Percentiles rank a stretch among this genome's conserved stretches.
Evolutionary conservation across 2,329 filamentous ascomycete genomes (phyloP).

Genomic region (Cytospora schulzeri): DNA sequence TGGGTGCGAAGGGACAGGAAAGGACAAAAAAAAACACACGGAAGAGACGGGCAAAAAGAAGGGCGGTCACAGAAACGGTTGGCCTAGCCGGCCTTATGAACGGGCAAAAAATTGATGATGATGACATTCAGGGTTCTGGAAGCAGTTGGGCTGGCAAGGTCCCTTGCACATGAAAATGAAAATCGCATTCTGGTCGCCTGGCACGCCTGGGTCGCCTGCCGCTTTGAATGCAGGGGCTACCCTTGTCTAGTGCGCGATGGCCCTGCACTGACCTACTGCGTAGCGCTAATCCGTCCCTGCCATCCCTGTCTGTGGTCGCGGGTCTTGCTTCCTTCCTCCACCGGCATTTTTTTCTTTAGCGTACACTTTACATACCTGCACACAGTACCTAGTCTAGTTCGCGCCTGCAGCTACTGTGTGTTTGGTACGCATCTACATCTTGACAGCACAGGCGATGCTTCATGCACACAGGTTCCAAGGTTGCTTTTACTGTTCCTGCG

Average conservation of each 20-base stretch:
- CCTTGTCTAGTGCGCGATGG: conserved; percentile 2
- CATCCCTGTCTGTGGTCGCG: conserved; percentile 4
- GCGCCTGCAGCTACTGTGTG: background rate
- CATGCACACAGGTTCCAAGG: too few species aligned
- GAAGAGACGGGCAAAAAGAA: background rate
- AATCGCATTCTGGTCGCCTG: conserved; percentile 11
- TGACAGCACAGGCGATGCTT: too few species aligned
- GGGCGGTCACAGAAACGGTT: background rate
- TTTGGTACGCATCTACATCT: background rate
- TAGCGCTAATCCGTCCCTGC: conserved; percentile 11
- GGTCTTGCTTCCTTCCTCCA: background rate
- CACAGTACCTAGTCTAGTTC: background rate
- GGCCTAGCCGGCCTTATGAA: too few species aligned
- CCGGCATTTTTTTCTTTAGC: background rate
- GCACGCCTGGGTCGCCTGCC: conserved; percentile 4
- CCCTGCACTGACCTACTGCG: conserved; percentile 13
- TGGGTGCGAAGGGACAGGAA: too few species aligned
- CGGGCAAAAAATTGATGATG: background rate
- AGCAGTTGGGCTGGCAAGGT: background rate
- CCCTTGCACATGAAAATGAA: conserved; percentile 2
- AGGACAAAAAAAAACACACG: too few species aligned
- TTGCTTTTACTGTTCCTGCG: too few species aligned
- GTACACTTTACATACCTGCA: background rate
- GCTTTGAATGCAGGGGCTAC: background rate
- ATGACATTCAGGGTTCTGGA: background rate